Evolutionary conservation across 208 protist species (phyloP).

Genomic region (Acanthamoeba triangularis): DNA sequence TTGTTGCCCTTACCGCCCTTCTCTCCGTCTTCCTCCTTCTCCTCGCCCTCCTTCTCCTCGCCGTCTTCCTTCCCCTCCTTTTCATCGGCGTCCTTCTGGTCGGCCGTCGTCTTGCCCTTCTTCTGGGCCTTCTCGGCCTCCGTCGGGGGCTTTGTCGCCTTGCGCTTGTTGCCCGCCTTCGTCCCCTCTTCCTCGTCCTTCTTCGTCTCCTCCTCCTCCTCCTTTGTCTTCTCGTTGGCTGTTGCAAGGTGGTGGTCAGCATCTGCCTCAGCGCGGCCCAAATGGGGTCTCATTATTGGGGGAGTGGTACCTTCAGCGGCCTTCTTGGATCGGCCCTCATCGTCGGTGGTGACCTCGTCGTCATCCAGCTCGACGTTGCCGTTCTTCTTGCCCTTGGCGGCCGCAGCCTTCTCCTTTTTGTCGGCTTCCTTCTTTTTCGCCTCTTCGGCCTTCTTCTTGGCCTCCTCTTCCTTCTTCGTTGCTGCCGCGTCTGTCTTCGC

Average conservation of each 20-base stretch:
- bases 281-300: neutral
- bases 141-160: no score
- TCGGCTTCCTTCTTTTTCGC: neutral
- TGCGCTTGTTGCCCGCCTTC: neutral
- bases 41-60: neutral
- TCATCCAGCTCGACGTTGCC: constrained; percentile 28
- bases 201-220: neutral
- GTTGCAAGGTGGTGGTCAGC: neutral
- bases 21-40: neutral
- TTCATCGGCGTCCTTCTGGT: neutral
- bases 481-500: neutral
- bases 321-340: neutral
- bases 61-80: neutral
- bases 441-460: neutral
- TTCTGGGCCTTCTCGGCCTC: no score
- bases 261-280: neutral
- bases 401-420: neutral
- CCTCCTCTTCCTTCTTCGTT: neutral
- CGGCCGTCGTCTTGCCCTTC: neutral
- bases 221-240: neutral
- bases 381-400: neutral
- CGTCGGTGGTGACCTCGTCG: constrained; percentile 6
- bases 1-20: neutral
- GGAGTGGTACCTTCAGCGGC: neutral
- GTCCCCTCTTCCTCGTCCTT: neutral